Evolutionary conservation across 169 alveolate species (phyloP).

Genomic region (Plasmodium falciparum): DNA sequence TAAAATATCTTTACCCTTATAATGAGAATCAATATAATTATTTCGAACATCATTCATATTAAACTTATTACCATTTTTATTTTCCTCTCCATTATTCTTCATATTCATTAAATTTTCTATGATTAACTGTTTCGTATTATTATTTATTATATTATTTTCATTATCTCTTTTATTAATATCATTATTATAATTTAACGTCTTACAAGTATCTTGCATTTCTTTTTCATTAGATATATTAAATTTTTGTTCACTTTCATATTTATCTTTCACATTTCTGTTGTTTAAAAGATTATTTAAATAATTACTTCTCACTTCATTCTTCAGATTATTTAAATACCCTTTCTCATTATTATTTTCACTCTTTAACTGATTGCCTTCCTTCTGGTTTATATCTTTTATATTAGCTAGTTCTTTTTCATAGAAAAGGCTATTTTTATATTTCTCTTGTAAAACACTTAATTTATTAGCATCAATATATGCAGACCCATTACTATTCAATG

Average conservation of each 20-base stretch:
- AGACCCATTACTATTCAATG: slow-evolving; percentile 33
- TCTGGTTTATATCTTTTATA: slow-evolving; percentile 19
- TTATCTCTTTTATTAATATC: slow-evolving; percentile 18
- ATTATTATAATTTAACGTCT: slow-evolving; percentile 26
- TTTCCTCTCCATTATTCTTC: slow-evolving; percentile 21
- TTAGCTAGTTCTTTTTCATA: slow-evolving; percentile 48
- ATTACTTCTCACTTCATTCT: slow-evolving; percentile 34
- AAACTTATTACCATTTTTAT: slow-evolving; percentile 2
- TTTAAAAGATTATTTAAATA: slow-evolving; percentile 23
- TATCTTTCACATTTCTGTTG: slow-evolving; percentile 19
- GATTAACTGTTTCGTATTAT: slow-evolving; percentile 23
- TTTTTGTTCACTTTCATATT: slow-evolving; percentile 17
- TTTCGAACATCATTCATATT: slow-evolving; percentile 8
- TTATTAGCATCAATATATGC: slow-evolving; percentile 55
- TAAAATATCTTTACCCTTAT: slow-evolving; percentile 18
- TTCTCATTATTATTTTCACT: slow-evolving; percentile 21
- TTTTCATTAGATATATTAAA: slow-evolving; percentile 13
- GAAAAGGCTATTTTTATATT: slow-evolving; percentile 44
- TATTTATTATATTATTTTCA: slow-evolving; percentile 8
- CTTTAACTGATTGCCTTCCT: slow-evolving; percentile 3
- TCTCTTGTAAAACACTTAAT: slow-evolving; percentile 50
- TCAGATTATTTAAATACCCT: slow-evolving; percentile 2
- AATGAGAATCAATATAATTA: slow-evolving; percentile 28
- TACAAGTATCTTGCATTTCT: slow-evolving; percentile 9
- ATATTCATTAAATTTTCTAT: slow-evolving; percentile 44